Evolutionary conservation across 805 yeast genomes (phyloP), one percentile per base, ranked within the genome.

Genomic region (Candida hispaniensis): DNA sequence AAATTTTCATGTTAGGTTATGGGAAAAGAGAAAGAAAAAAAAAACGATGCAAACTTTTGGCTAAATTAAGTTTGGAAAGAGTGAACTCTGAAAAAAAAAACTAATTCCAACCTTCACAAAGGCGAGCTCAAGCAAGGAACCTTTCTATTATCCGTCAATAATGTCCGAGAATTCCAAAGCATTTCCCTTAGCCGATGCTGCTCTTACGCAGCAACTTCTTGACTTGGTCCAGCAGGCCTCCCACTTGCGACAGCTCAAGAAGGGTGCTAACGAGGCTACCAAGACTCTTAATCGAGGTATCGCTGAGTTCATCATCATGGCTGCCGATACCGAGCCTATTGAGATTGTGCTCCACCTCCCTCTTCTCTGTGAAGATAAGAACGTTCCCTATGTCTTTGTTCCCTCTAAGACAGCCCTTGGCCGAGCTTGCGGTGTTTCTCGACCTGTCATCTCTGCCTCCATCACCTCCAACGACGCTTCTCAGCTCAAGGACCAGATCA

Each of bases 191-290:
- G 96, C 99, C 55, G 97, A 91, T 61, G 78, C 94, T 48, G 85
- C 78, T 50, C 73, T 93, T 54, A 69, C 94, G 49, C 96, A 91
- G 69, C 96, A 88, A 68, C 88, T 91, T 64, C 73, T 91, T 59
- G 97, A 91, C 56, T 86, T 91, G 60, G 91, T 82, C 54, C 98
- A 91, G 69, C 98, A 91, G 70, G 83, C 96, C 44, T 86, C 93
- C 55, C 85, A 80, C 68, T 74, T 91, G 61, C 85, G 97, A 72
- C 99, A 91, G 69, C 75, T 91, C 64, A 91, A 91, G 75, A 91
- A 91, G 66, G 99, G 99, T 66, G 98, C 99, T 51, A 91, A 91
- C 64, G 99, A 91, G 70, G 94, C 97, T 57, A 91, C 96, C 67
- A 88, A 88, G 74, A 88, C 96, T 54, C 74, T 88, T 67, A 88